phyloP scores from a whole-genome alignment of 495 filamentous ascomycete genomes.

The Penicillium nucicola region DNA sequence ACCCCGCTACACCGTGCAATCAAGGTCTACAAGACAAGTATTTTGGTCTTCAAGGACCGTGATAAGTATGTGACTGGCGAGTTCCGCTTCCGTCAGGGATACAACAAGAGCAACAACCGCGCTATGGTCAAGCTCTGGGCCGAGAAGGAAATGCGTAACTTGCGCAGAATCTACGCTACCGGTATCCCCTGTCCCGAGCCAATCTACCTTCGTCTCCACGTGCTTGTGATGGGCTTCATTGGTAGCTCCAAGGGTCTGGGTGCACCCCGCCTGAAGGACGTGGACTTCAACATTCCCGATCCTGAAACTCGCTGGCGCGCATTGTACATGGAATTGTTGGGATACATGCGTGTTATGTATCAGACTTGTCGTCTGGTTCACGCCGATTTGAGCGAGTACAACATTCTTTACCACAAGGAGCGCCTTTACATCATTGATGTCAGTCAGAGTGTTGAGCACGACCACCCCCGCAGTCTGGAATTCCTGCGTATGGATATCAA shows the following conservation, averaged over 20 bases:
- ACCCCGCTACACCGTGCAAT: constrained; percentile 70
- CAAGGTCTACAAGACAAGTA: constrained; percentile 97
- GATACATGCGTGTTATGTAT: constrained; percentile 89
- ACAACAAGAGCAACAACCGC: constrained; percentile 86
- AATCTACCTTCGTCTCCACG: constrained; percentile 79
- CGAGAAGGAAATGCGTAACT: constrained; percentile 95
- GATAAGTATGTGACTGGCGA: constrained; percentile 93
- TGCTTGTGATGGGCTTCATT: constrained; percentile 89
- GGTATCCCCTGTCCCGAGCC: constrained; percentile 91
- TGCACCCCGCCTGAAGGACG: constrained; percentile 78
- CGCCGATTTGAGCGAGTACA: constrained; percentile 96
- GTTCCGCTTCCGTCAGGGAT: constrained; percentile 75
- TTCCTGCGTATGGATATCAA: constrained; percentile 98
- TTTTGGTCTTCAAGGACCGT: constrained; percentile 94
- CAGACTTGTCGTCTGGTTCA: constrained; percentile 88
- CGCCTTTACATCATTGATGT: constrained; percentile 94
- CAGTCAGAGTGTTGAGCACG: constrained; percentile 93
- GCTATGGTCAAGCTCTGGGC: constrained; percentile 98
- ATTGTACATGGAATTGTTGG: constrained; percentile 78
- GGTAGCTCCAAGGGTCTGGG: constrained; percentile 83
- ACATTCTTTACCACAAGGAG: constrained; percentile 82
- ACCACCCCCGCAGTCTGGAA: constrained; percentile 86
- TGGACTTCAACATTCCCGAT: constrained; percentile 56
- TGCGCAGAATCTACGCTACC: constrained; percentile 75
- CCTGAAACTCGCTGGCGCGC: constrained; percentile 62